Percentiles rank a stretch among this genome's conserved stretches.
Evolutionary conservation across 2,329 filamentous ascomycete genomes (phyloP).

Genomic region (Sclerotinia nivalis): DNA sequence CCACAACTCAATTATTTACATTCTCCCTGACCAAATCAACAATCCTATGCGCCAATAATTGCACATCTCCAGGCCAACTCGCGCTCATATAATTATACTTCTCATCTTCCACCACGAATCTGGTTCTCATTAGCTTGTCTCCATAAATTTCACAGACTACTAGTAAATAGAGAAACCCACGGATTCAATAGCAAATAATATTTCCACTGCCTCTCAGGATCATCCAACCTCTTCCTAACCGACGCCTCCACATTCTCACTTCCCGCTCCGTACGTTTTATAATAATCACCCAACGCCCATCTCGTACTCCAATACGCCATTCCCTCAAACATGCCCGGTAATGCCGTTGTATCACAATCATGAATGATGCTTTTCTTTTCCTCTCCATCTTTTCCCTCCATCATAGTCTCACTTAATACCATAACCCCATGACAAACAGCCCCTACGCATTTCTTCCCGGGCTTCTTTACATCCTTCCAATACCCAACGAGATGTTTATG

Average conservation of each 20-base stretch:
- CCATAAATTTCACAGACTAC: too few species aligned
- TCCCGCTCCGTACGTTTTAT: slow-evolving; percentile 56
- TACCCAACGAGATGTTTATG: slow-evolving; percentile 49
- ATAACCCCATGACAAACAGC: slow-evolving; percentile 57
- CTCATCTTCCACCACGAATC: slow-evolving; percentile 52
- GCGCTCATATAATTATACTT: slow-evolving; percentile 53
- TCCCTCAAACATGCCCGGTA: slow-evolving; percentile 53
- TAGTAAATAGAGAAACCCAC: slow-evolving; percentile 41
- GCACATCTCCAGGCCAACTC: slow-evolving; percentile 49
- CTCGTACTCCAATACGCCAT: slow-evolving; percentile 52
- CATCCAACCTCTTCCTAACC: slow-evolving; percentile 47
- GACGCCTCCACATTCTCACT: slow-evolving; percentile 51
- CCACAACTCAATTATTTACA: slow-evolving; percentile 1
- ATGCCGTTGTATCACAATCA: slow-evolving; percentile 50
- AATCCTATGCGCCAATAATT: slow-evolving; percentile 46
- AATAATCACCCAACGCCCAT: slow-evolving; percentile 54
- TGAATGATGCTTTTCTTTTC: slow-evolving; percentile 50
- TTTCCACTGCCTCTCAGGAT: slow-evolving; percentile 48
- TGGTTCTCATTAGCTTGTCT: slow-evolving; percentile 30
- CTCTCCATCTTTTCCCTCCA: slow-evolving; percentile 26
- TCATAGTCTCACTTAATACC: slow-evolving; percentile 48
- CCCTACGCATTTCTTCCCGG: slow-evolving; percentile 47
- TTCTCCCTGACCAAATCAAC: slow-evolving; percentile 45
- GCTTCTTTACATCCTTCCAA: slow-evolving; percentile 51
- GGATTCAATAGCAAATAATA: slow-evolving; percentile 46